These are phyloP conservation scores for Sporothrix protearum DNA, from an alignment of 2,329 filamentous ascomycete genomes.

Conservation along the genomic window DNA sequence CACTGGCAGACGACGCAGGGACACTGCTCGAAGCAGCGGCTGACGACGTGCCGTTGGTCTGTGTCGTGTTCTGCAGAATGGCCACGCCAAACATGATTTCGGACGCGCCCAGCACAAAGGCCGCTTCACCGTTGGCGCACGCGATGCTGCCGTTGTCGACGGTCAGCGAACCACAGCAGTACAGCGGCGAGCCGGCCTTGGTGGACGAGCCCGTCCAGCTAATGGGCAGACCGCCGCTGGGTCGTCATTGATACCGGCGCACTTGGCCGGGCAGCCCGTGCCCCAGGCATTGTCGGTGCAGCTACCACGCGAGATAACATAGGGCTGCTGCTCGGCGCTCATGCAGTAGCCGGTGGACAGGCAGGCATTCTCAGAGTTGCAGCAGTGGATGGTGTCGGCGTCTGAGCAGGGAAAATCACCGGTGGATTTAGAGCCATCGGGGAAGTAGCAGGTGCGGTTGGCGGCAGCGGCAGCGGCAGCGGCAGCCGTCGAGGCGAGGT, in stretches of 20 bases:
- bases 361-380: constrained; percentile 21
- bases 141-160: constrained; percentile 9
- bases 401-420: constrained; percentile 18
- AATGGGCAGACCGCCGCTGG: constrained; percentile 11
- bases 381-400: constrained; percentile 23
- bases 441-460: constrained; percentile 25
- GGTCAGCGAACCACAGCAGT: constrained; percentile 23
- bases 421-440: constrained; percentile 20
- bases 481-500: not conserved
- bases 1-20: not conserved
- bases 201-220: constrained; percentile 19
- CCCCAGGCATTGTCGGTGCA: constrained; percentile 27
- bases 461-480: not conserved
- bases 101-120: constrained; percentile 21
- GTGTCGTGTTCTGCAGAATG: constrained; percentile 22
- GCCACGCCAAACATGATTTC: constrained; percentile 20
- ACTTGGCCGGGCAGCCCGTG: constrained; percentile 24
- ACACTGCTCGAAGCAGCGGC: not conserved
- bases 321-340: constrained; percentile 20
- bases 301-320: constrained; percentile 23
- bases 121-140: constrained; percentile 18
- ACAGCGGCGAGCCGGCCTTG: constrained; percentile 3
- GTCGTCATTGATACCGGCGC: constrained; percentile 15
- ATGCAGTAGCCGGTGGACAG: constrained; percentile 26
- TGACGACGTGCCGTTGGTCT: constrained; percentile 13